Base-by-base conservation (phyloP, 2,329 filamentous ascomycete genomes). In the Xylaria arbuscula region DNA sequence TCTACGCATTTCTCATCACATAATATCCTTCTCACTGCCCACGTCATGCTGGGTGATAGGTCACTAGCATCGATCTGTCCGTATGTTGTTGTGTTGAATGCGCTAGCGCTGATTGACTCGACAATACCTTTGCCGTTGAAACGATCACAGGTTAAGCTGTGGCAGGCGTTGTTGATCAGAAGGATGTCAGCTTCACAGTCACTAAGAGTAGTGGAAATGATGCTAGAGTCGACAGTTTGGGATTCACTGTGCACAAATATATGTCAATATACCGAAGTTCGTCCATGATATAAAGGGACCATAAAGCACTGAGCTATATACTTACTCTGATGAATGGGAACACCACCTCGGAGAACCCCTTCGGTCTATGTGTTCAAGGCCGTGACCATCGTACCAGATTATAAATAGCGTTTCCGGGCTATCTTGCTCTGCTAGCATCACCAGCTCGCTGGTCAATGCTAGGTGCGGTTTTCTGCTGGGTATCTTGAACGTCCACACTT, bases 361-460 rank as follows among this genome's bases (percentile, higher is more conserved):
- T 19, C 63, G 56, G 7, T 69, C 67, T 13, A 3, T 7, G 22
- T 66, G 62, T 28, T 69, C 67, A 4, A 1, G 7, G 0, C 57
- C 67, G 15, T 66, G 67, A 15, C 67, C 67, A 19, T 66, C 67
- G 19, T 69, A 69, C 67, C 67, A 69, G 13, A 69, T 66, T 3
- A 69, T 17, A 11, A 69, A 69, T 2, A 69, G 38, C 8, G 51
- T 63, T 0, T 69, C 51, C 0, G 66, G 57, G 15, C 38, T 48
- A 11, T 69, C 67, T 3, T 7, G 5, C 15, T 48, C 5, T 22
- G 53, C 58, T 1, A 69, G 11, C 8, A 34, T 7, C 5, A 57
- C 2, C 11, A 69, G 47, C 1, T 45, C 0, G 2, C 7, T 51
- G 0, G 42, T 19, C 0, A 66, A 17, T 1, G 64, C 50, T 15